These are phyloP conservation scores for Phytopythium mirpurense DNA, from an alignment of 352 stramenopile genomes.

Conservation along the genomic window DNA sequence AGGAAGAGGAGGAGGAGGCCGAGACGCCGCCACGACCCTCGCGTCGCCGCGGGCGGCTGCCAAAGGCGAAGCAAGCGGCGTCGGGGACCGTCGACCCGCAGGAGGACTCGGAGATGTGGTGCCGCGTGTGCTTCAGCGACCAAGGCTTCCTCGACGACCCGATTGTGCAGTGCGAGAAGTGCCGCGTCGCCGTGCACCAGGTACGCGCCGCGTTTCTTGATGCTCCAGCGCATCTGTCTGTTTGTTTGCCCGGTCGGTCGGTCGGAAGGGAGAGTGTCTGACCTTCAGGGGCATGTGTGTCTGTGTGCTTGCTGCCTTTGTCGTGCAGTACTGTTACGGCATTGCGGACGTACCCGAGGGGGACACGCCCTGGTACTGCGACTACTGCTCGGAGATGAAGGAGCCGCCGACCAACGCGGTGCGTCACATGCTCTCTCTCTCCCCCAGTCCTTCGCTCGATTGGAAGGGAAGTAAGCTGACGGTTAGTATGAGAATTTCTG, in stretches of 20 bases:
- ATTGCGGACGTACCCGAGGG: conserved; percentile 76
- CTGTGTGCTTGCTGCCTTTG: too few relatives aligned
- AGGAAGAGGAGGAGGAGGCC: conserved; percentile 24
- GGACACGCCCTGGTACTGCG: conserved; percentile 82
- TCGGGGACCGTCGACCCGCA: conserved; percentile 38
- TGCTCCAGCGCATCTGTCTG: too few relatives aligned
- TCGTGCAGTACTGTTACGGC: conserved; percentile 79
- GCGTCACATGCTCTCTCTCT: conserved; percentile 17
- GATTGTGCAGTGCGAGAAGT: conserved; percentile 87
- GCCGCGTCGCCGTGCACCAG: conserved; percentile 79
- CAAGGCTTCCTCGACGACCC: conserved; percentile 83
- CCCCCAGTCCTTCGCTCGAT: too few relatives aligned
- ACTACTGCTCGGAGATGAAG: conserved; percentile 56
- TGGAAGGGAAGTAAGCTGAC: too few relatives aligned
- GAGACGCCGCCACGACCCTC: conserved; percentile 12
- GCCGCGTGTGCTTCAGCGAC: conserved; percentile 85
- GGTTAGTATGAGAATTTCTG: too few relatives aligned
- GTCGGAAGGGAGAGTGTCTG: too few relatives aligned
- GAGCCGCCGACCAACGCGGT: conserved; percentile 44
- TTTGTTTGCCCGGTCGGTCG: too few relatives aligned
- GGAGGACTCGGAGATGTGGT: conserved; percentile 85
- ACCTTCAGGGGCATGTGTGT: neutral
- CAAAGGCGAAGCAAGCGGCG: conserved; percentile 30
- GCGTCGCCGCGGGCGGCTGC: conserved; percentile 30
- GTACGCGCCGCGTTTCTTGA: too few relatives aligned